Conservation (phyloP, 1,139 yeast genomes). For the Diutina siamensis region DNA sequence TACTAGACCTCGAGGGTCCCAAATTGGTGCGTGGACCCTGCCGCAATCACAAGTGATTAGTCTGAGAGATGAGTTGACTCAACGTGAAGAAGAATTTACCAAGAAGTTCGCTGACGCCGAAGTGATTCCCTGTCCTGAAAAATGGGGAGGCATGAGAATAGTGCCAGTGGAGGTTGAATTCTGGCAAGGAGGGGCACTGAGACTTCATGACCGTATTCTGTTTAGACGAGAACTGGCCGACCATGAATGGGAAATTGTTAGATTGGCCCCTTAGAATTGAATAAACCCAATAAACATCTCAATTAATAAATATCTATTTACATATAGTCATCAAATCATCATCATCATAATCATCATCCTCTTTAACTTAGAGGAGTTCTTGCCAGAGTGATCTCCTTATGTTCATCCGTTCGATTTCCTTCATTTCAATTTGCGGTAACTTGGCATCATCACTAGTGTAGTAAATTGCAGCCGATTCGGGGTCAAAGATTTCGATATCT, state of each 20-base stretch:
- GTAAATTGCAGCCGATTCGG: neutral
- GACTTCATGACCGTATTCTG: slow-evolving; percentile 85
- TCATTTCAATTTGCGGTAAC: too few species aligned
- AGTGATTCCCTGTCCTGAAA: slow-evolving; percentile 79
- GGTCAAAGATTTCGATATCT: neutral
- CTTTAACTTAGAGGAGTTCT: neutral
- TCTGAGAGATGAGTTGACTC: slow-evolving; percentile 46
- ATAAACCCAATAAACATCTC: neutral
- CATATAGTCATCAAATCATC: neutral
- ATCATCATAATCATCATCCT: too few species aligned
- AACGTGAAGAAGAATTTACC: slow-evolving; percentile 20
- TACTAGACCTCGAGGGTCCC: slow-evolving; percentile 85
- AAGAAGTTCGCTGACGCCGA: slow-evolving; percentile 44
- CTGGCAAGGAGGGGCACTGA: slow-evolving; percentile 90
- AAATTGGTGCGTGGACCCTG: slow-evolving; percentile 95
- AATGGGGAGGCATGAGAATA: slow-evolving; percentile 90
- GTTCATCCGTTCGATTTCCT: neutral
- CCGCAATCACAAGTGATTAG: slow-evolving; percentile 64
- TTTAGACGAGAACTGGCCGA: slow-evolving; percentile 39
- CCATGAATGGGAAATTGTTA: neutral
- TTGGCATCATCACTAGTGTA: neutral
- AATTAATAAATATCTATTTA: too few species aligned
- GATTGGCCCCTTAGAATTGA: slow-evolving; percentile 4
- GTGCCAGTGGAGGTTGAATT: slow-evolving; percentile 88
- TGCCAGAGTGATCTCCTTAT: slow-evolving; percentile 1